A percentile compares a stretch with the other conserved stretches of the same genome.
phyloP scores from a whole-genome alignment of 1,284 basidiomycete genomes.

The Peniophora sp. region DNA sequence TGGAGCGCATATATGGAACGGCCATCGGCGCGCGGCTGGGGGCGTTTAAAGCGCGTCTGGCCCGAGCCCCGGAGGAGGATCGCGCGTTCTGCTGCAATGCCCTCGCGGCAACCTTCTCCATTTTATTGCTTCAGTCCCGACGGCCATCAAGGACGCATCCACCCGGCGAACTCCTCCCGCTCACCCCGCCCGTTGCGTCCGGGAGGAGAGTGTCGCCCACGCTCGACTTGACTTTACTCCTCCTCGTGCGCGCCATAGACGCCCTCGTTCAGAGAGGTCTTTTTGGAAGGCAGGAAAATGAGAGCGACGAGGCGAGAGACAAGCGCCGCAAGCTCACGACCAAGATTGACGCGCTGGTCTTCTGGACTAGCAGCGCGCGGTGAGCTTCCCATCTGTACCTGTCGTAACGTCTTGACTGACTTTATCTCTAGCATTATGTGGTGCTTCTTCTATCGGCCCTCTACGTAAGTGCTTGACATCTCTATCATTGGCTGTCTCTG shows the following conservation, averaged over 20 bases:
- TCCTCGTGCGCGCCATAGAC: slow-evolving; percentile 66
- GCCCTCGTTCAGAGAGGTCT: slow-evolving; percentile 45
- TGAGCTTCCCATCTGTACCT: slow-evolving; percentile 22
- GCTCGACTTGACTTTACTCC: slow-evolving; percentile 57
- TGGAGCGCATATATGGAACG: neutral
- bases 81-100: slow-evolving; percentile 50
- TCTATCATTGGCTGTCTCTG: neutral
- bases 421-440: slow-evolving; percentile 60
- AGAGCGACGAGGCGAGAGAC: slow-evolving; percentile 15
- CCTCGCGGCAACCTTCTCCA: slow-evolving; percentile 47
- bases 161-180: slow-evolving; percentile 9
- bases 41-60: slow-evolving; percentile 1
- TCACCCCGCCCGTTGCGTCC: slow-evolving; percentile 7
- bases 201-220: slow-evolving; percentile 38
- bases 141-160: slow-evolving; percentile 12
- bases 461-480: slow-evolving; percentile 36
- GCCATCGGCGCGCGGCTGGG: neutral
- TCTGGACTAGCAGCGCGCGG: slow-evolving; percentile 72
- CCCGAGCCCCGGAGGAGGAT: slow-evolving; percentile 27
- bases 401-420: neutral
- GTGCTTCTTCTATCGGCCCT: slow-evolving; percentile 73
- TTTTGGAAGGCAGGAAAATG: slow-evolving; percentile 19
- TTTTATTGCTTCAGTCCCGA: slow-evolving; percentile 48
- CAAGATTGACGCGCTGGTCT: slow-evolving; percentile 56
- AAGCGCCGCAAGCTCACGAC: slow-evolving; percentile 28